Base-by-base conservation (phyloP, 345 rosid species). In the Moringa oleifera region DNA sequence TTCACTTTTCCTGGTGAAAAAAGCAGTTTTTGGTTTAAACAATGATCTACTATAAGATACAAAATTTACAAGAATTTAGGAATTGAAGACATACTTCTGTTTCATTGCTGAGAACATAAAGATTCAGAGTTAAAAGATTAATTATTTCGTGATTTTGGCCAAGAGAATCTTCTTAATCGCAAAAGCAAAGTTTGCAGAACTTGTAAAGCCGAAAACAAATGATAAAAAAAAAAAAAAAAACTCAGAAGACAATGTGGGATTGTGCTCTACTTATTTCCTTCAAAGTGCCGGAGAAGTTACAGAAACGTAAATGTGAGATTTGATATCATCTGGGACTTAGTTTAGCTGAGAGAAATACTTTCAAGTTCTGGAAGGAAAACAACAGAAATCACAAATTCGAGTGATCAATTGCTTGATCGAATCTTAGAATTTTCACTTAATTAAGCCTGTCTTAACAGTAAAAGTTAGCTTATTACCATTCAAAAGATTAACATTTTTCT, bases 1-100 rank as follows among this genome's bases (percentile, higher is more conserved):
- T 69, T 94, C 99, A 57, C 99, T 79, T 86, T 94, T 94, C 54
- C 96, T 94, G 88, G 53, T 15, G 59, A 57, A 67, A 61, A 23
- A 15, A 65, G 45, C 55, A 17, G 25, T 23, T 19, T 41, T 41
- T 15, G 12, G 6, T 41, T 41, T 41, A 41, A 41, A 41, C 17
- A 41, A 41, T 16, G 17, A 11, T 41, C 1, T 41, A 41, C 12
- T 15, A 11, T 5, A 41, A 41, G 12, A 15, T 15, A 41, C 13
- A 41, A 41, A 41, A 9, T 41, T 41, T 41, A 41, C 47, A 15
- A 41, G 47, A 41, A 41, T 41, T 41, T 41, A 11, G 47, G 17
- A 7, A 2, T 5, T 7, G 1, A 41, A 41, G 9, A 41, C 37
- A 33, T 33, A 33, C 11, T 33, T 33, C 11, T 33, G 37, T 33